A percentile compares a stretch with the other conserved stretches of the same genome.
Evolutionary conservation across 306 rosid species (phyloP).

Genomic region (Rosa chinensis): DNA sequence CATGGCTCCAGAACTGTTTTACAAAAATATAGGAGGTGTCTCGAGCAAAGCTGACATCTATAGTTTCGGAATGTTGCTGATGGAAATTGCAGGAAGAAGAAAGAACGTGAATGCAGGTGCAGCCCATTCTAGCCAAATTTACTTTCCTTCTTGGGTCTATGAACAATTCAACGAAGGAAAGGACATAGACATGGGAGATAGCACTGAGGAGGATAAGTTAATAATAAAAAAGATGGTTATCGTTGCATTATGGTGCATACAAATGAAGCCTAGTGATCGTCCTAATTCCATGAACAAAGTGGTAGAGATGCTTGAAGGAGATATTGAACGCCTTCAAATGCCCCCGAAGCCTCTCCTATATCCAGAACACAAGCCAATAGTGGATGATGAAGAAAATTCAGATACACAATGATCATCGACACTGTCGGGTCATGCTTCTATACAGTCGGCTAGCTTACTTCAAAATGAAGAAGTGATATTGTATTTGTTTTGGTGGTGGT

Average conservation of each 20-base stretch:
- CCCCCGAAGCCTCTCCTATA: constrained; percentile 11
- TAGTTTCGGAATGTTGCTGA: constrained; percentile 15
- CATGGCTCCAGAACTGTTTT: background rate
- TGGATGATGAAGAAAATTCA: background rate
- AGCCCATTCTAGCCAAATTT: constrained; percentile 3
- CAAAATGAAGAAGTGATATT: background rate
- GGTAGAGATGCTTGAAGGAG: constrained; percentile 15
- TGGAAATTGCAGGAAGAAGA: background rate
- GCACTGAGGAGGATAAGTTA: background rate
- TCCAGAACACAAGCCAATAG: background rate
- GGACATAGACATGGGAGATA: background rate
- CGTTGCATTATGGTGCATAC: constrained; percentile 11
- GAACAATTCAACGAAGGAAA: constrained; percentile 7
- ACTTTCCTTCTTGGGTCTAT: constrained; percentile 1
- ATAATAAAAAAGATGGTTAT: constrained; percentile 9
- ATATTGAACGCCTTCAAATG: background rate
- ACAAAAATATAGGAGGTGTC: constrained; percentile 1
- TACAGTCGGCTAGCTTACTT: background rate
- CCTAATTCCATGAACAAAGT: constrained; percentile 4
- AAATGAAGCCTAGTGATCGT: constrained; percentile 12
- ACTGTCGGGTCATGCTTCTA: background rate
- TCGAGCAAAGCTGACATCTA: constrained; percentile 12
- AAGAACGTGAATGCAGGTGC: constrained; percentile 5
- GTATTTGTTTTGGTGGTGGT: background rate
- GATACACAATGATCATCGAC: background rate